phyloP scores from a whole-genome alignment of 1,284 basidiomycete species.

The Neonothopanus nambi region DNA sequence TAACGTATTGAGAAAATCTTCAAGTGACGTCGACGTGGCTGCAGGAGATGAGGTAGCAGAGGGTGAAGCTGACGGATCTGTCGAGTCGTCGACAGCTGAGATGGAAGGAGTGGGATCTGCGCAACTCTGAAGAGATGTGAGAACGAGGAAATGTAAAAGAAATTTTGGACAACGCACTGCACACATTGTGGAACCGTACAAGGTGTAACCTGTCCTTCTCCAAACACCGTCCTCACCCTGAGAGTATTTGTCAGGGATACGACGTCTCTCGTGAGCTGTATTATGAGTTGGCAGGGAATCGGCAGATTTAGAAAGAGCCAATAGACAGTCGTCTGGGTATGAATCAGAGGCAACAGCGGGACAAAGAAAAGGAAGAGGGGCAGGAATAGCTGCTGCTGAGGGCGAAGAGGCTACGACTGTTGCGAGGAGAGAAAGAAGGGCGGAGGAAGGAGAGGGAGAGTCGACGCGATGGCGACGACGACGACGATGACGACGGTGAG shows the following conservation, averaged over 20 bases:
- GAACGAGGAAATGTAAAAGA: constrained; percentile 4
- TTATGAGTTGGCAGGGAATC: not conserved
- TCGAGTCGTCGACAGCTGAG: constrained; percentile 30
- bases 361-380: constrained; percentile 62
- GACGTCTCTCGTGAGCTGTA: constrained; percentile 13
- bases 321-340: constrained; percentile 1
- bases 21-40: constrained; percentile 14
- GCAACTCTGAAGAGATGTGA: constrained; percentile 25
- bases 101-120: constrained; percentile 24
- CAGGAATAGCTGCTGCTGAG: constrained; percentile 46
- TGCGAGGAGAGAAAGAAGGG: constrained; percentile 54
- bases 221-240: constrained; percentile 59
- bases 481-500: not conserved
- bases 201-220: constrained; percentile 57
- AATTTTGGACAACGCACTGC: constrained; percentile 30
- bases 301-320: constrained; percentile 10
- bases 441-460: constrained; percentile 38
- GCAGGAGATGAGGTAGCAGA: constrained; percentile 20
- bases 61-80: constrained; percentile 23
- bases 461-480: constrained; percentile 1
- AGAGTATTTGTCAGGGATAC: constrained; percentile 57
- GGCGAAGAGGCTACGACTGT: constrained; percentile 49
- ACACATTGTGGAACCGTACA: constrained; percentile 65
- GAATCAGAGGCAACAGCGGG: constrained; percentile 42
- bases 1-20: constrained; percentile 40